Evolutionary conservation across 179 eudicot genomes (phyloP).

Genomic region (Sideroxylon spinosum): DNA sequence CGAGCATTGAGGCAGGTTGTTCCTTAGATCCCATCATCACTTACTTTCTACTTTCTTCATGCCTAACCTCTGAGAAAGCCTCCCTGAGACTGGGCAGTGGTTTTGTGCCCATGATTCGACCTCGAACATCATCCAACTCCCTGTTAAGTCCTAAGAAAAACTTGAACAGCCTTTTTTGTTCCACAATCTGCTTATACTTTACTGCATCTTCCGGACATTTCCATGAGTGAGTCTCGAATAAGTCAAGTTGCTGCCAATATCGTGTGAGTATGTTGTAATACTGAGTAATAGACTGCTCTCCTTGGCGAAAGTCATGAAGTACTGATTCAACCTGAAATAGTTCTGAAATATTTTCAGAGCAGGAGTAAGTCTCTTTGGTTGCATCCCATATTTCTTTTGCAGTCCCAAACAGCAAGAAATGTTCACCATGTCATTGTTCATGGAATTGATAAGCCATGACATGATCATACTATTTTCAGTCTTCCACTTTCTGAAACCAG

Average conservation of each 20-base stretch:
- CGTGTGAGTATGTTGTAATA: neutral
- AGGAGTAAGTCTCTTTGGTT: too few species aligned
- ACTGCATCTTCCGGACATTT: neutral
- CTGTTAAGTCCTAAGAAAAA: neutral
- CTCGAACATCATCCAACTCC: neutral
- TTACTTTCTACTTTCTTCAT: too few species aligned
- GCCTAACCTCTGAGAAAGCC: neutral
- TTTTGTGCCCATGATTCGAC: neutral
- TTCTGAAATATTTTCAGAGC: too few species aligned
- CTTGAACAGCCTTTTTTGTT: neutral
- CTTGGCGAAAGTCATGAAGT: too few species aligned
- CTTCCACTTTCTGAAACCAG: too few species aligned
- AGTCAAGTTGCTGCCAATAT: neutral
- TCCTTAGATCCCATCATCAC: neutral
- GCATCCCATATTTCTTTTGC: too few species aligned
- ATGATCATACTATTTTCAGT: too few species aligned
- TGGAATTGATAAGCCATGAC: too few species aligned
- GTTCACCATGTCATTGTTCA: too few species aligned
- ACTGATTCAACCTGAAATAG: too few species aligned
- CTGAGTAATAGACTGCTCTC: too few species aligned
- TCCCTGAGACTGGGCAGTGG: neutral
- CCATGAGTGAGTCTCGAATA: neutral
- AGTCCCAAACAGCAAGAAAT: too few species aligned
- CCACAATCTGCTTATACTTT: neutral
- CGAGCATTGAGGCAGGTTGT: neutral